Evolutionary conservation across 371 early-diverging fungal species (phyloP), one percentile per base, ranked within the genome.

Genomic region (Umbelopsis sp.): DNA sequence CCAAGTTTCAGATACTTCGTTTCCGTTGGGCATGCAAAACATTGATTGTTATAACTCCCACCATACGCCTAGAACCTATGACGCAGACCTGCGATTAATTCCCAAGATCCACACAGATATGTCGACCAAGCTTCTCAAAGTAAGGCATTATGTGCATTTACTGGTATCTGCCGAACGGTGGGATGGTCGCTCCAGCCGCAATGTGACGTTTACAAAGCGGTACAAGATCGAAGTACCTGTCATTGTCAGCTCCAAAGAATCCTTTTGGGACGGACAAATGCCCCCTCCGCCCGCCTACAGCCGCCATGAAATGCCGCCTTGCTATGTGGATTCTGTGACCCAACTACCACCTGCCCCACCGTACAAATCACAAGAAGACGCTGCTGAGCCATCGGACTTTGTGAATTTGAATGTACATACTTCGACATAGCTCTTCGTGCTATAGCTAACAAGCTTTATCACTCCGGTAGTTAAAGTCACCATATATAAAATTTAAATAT

Each of bases 21-120:
- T 57, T 57, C 57, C 57, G 14, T 18, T 57, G 12, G 57, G 57
- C 3, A 57, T 57, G 57, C 11, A 57, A 57, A 16, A 35, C 35
- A 57, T 57, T 16, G 29, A 29, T 11, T 57, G 57, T n/a, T 18
- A 57, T 12, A 35, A 37, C 5, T 29, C 35, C n/a, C 35, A 57
- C 57, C 18, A 35, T 6, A 57, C 57, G 3, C 57, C 57, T 4
- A 29, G 35, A n/a, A 4, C 8, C 37, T 35, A 57, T 35, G 57
- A 57, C 8, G 18, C 35, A 18, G 57, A 57, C 32, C 16, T 57
- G 11, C 57, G 57, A 16, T 29, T 57, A 18, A 57, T 57, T n/a
- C 57, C 57, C 9, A 57, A 57, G 57, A 57, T 57, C 22, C 57
- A 57, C 32, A 57, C 57, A 57, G 57, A 57, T 29, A 57, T 57